Evolutionary conservation across 352 stramenopile species (phyloP), one percentile per base, ranked within the genome.

Genomic region (Phytophthora sojae): DNA sequence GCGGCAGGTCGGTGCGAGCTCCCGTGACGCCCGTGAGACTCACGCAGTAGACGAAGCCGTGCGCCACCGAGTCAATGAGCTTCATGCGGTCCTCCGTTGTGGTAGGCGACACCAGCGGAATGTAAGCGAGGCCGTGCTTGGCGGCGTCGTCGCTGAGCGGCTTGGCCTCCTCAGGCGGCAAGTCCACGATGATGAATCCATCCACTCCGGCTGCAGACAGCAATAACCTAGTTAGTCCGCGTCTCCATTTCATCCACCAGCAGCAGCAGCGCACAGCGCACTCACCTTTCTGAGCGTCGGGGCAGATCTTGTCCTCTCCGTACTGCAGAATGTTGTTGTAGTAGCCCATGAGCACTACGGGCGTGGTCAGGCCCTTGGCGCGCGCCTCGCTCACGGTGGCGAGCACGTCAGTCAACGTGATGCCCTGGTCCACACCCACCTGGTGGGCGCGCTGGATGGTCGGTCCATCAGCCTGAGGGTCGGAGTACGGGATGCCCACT

Each of bases 311-410:
- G 45, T 97, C 89, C 59, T 98, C 88, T 12, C 97, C 97, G 75
- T 99, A 99, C 76, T 98, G 95, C 61, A 99, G 75, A 67, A 99
- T 98, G 59, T 98, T 98, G 85, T 99, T 99, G 87, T 98, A 99
- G 88, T 99, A 96, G 49, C 97, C 97, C 98, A 99, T 99, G 52
- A 99, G 92, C 65, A 99, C 95, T 32, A 99, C 93, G 17, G 98
- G 98, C 32, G 97, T 89, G 11, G 81, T 96, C 11, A 99, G 85
- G 14, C 98, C 98, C 79, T 94, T 89, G 17, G 59, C 64, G 39
- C 98, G 92, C 26, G 95, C 94, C 64, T 95, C 82, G 59, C 90
- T 94, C 30, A 99, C 96, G 30, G 97, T 99, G 17, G 80, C 84
- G 19, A 99, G 84, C 67, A 98, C 98, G 58, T 99, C 83, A 49